A percentile compares a stretch with the other conserved stretches of the same genome.
These are phyloP conservation scores for Coemansia sp. DNA, from an alignment of 192 early-diverging fungal genomes.

Conservation along the genomic window DNA sequence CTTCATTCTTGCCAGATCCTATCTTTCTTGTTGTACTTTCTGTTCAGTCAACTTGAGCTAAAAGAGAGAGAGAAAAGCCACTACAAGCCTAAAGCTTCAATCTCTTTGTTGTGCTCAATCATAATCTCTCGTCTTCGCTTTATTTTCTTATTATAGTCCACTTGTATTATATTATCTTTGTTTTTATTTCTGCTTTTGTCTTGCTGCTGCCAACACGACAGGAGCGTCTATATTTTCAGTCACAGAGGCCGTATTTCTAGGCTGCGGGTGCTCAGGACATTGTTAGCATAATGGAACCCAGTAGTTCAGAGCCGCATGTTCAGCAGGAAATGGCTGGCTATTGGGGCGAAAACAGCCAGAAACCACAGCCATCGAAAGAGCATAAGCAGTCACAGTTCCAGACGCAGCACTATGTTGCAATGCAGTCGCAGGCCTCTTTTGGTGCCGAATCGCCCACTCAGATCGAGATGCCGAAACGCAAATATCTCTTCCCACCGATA, in stretches of 20 bases:
- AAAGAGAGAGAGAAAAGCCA: neutral
- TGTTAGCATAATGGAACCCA: conserved; percentile 1
- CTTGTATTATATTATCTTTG: neutral
- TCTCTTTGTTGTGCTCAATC: neutral
- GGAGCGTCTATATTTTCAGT: neutral
- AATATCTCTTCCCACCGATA: conserved; percentile 42
- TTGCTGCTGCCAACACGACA: neutral
- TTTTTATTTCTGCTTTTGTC: neutral
- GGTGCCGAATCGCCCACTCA: conserved; percentile 16
- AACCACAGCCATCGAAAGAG: neutral
- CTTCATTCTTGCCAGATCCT: neutral
- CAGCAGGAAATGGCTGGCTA: conserved; percentile 4
- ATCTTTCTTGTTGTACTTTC: neutral
- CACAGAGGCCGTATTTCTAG: neutral
- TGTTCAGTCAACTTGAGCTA: neutral
- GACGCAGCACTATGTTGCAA: neutral
- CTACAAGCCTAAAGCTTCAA: neutral
- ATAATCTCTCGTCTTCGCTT: neutral
- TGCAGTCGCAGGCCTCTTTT: conserved; percentile 22
- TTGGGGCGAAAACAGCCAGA: conserved; percentile 5
- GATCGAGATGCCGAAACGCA: conserved; percentile 28
- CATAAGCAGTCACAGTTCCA: neutral
- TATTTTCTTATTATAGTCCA: neutral
- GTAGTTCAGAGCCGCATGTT: neutral
- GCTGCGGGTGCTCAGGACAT: neutral